These are phyloP conservation scores for Sporothrix brunneoviolacea DNA, from an alignment of 2,329 filamentous ascomycete genomes.

Conservation along the genomic window DNA sequence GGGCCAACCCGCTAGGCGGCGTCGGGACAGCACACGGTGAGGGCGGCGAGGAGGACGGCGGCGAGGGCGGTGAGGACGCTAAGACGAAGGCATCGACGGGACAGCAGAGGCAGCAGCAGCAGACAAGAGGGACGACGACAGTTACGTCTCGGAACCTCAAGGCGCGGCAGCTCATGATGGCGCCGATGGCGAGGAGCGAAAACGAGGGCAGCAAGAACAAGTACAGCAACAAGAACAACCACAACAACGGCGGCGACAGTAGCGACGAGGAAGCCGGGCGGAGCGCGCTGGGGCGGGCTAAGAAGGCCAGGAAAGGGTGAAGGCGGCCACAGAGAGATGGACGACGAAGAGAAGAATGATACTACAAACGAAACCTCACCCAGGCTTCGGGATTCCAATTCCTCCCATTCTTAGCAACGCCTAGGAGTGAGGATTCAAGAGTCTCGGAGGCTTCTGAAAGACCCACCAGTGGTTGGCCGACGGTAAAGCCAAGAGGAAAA, in stretches of 20 bases:
- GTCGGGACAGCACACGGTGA: background rate
- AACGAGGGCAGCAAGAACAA: background rate
- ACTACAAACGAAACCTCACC: background rate
- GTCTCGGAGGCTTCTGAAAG: no score
- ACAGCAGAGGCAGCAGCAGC: background rate
- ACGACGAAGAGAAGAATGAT: background rate
- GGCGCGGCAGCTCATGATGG: conserved; percentile 13
- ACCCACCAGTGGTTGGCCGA: no score
- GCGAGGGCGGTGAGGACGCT: background rate
- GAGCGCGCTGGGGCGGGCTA: conserved; percentile 24
- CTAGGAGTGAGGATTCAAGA: no score
- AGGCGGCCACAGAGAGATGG: background rate
- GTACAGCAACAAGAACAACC: background rate
- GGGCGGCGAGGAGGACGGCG: background rate
- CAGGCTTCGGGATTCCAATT: no score
- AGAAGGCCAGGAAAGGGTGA: conserved; percentile 12
- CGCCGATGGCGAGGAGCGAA: background rate
- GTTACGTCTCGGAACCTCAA: conserved; percentile 2
- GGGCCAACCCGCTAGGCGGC: conserved; percentile 13
- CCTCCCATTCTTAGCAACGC: no score
- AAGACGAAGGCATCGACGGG: background rate
- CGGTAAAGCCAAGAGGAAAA: no score
- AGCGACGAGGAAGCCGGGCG: conserved; percentile 28
- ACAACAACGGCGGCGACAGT: conserved; percentile 12
- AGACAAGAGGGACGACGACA: background rate